Conservation (phyloP, 2,329 filamentous ascomycete genomes). For the Cytospora mali region DNA sequence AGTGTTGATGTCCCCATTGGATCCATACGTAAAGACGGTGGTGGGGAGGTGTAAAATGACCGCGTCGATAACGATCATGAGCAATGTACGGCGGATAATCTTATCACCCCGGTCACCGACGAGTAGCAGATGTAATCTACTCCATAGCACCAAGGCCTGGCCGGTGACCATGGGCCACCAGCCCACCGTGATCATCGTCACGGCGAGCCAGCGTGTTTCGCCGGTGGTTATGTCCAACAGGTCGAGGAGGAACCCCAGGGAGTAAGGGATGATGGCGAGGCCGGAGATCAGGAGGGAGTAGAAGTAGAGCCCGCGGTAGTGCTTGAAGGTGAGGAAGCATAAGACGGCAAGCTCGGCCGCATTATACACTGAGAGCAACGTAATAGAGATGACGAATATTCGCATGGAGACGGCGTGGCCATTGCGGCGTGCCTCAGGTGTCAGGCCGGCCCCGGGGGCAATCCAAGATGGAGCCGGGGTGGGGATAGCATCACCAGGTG, state of each 20-base stretch:
- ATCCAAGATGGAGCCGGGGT: constrained; percentile 2
- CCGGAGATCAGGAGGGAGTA: constrained; percentile 9
- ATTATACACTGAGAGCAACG: constrained; percentile 13
- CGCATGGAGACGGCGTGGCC: neutral
- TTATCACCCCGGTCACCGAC: neutral
- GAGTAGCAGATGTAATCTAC: constrained; percentile 18
- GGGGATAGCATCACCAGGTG: neutral
- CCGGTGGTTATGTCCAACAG: constrained; percentile 3
- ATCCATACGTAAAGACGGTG: constrained; percentile 20
- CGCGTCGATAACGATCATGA: constrained; percentile 15
- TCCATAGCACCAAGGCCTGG: constrained; percentile 19
- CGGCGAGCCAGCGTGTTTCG: constrained; percentile 2
- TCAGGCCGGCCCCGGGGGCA: constrained; percentile 9
- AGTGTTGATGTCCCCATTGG: neutral
- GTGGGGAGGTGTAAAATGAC: constrained; percentile 11
- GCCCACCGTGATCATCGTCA: constrained; percentile 15
- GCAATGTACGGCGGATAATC: constrained; percentile 6
- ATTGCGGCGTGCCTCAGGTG: constrained; percentile 1
- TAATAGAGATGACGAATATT: constrained; percentile 6
- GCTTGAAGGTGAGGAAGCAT: constrained; percentile 10
- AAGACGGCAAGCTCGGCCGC: constrained; percentile 13
- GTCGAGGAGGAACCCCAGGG: constrained; percentile 12
- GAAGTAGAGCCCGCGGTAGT: constrained; percentile 21
- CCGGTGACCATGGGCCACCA: constrained; percentile 23
- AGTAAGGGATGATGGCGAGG: constrained; percentile 19